phyloP scores from a whole-genome alignment of 2,329 filamentous ascomycete species.

The Sclerotinia nivalis region DNA sequence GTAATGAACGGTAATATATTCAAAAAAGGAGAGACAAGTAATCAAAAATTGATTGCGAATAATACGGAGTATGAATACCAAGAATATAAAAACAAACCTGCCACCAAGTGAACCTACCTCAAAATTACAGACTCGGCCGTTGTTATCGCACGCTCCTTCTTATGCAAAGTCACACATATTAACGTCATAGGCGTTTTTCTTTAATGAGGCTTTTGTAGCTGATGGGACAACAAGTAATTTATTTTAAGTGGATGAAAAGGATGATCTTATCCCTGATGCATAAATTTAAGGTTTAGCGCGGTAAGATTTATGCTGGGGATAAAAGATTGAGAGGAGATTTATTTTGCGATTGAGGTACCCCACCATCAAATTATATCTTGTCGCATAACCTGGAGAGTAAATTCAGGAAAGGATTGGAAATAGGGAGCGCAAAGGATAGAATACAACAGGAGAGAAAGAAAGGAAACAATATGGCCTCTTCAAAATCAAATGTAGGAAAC shows the following conservation, averaged over 20 bases:
- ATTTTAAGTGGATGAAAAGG: neutral
- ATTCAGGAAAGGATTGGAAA: neutral
- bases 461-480: neutral
- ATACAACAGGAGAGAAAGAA: neutral
- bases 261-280: neutral
- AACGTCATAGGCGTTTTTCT: neutral
- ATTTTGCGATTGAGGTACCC: conserved; percentile 5
- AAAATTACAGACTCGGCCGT: neutral
- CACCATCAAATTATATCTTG: neutral
- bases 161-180: neutral
- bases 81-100: neutral
- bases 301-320: conserved; percentile 1
- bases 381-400: neutral
- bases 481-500: conserved; percentile 9
- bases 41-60: neutral
- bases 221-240: neutral
- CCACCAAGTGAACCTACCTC: conserved; percentile 8
- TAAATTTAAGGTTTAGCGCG: conserved; percentile 7
- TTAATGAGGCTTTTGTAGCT: neutral
- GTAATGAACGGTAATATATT: neutral
- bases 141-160: conserved; percentile 9
- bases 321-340: conserved; percentile 2
- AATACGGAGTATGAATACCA: neutral
- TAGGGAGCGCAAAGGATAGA: neutral
- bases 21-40: conserved; percentile 2